Conservation (phyloP, 257 asterid species). For the Solanum dulcamara region DNA sequence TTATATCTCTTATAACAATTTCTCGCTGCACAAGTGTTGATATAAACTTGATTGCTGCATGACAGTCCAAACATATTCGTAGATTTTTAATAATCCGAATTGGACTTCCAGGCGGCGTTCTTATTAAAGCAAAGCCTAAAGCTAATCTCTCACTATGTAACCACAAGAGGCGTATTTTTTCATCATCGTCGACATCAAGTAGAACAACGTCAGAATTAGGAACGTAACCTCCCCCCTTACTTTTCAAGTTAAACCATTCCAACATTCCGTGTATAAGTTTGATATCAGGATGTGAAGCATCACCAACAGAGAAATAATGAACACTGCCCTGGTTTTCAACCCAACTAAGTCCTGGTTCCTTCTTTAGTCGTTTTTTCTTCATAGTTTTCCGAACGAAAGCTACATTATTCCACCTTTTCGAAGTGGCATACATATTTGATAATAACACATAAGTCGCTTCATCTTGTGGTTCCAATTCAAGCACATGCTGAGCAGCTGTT, state of each 20-base stretch:
- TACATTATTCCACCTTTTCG: slow-evolving; percentile 71
- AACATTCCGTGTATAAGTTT: slow-evolving; percentile 69
- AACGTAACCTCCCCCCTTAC: slow-evolving; percentile 43
- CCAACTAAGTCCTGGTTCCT: slow-evolving; percentile 97
- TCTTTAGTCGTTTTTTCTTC: slow-evolving; percentile 66
- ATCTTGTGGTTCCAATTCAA: slow-evolving; percentile 79
- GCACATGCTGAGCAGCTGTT: slow-evolving; percentile 60
- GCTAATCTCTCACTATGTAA: slow-evolving; percentile 87
- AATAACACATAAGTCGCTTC: slow-evolving; percentile 64
- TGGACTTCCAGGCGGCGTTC: slow-evolving; percentile 56
- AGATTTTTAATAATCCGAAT: slow-evolving; percentile 76
- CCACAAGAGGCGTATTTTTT: slow-evolving; percentile 80
- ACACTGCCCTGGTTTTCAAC: slow-evolving; percentile 62
- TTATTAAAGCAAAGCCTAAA: slow-evolving; percentile 65
- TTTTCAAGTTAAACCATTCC: slow-evolving; percentile 69
- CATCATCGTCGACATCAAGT: slow-evolving; percentile 91
- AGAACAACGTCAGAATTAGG: slow-evolving; percentile 52
- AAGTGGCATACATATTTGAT: slow-evolving; percentile 73
- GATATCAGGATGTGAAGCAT: slow-evolving; percentile 59
- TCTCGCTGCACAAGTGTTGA: slow-evolving; percentile 41
- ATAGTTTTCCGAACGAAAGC: slow-evolving; percentile 59
- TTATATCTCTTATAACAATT: slow-evolving; percentile 62
- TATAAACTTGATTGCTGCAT: slow-evolving; percentile 53
- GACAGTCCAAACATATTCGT: slow-evolving; percentile 73
- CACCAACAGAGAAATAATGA: slow-evolving; percentile 83